Evolutionary conservation across 2,329 filamentous ascomycete genomes (phyloP), one percentile per base, ranked within the genome.

Genomic region (Penicillium sp.): DNA sequence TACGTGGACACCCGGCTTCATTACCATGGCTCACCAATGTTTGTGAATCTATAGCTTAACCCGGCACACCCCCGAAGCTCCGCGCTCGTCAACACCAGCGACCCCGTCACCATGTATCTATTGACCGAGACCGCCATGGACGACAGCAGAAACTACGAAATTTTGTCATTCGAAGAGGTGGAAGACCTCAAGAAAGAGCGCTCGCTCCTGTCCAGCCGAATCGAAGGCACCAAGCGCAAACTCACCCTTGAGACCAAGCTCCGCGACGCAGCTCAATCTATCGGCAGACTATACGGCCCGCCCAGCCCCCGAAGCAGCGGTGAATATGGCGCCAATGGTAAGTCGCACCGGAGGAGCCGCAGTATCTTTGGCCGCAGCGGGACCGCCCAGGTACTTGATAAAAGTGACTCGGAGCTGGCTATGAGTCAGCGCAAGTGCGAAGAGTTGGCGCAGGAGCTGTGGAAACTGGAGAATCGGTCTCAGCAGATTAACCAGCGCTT

Each of bases 191-290:
- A 98, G 81, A 96, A 92, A 73, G 91, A 96, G 78, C 85, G 88
- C 61, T 84, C 86, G 57, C 80, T 86, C 35, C 76, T 98, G 49
- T 82, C 84, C 26, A 85, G 87, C 69, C 88, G 91, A n/a, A 87
- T 96, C 64, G 90, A 93, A 60, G 88, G 90, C 37, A 87, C 91
- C 21, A 87, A 88, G 64, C 85, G 91, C 58, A 96, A 93, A 75
- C 82, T 99, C 37, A 87, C 88, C 31, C 87, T 98, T 46, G 95
- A 99, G 74, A 90, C 87, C 54, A 99, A 98, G 78, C 91, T 97
- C 67, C 90, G 92, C 66, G 93, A 98, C 81, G 95, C 95, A 1
- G 91, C 95, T 11, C 85, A 89, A 62, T 96, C 92, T 42, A 87
- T 99, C 76, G 88, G 88, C 57, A 88, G 89, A 66, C 81, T 99